A percentile compares a stretch with the other conserved stretches of the same genome.
phyloP scores from a whole-genome alignment of 345 rosid species.

The Ceriops zippeliana region DNA sequence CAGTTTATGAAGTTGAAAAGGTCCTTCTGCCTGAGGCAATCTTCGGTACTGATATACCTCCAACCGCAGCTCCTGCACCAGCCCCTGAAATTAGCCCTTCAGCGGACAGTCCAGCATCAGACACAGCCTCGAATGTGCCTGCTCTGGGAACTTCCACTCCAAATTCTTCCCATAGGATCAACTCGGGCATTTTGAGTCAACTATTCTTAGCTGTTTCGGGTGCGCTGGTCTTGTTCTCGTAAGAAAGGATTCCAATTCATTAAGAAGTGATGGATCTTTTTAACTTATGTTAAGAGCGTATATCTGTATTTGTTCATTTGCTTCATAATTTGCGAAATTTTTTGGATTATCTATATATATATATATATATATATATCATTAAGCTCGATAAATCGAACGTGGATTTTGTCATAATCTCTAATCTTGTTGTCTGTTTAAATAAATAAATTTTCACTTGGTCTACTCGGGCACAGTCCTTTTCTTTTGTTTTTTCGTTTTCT shows the following conservation, averaged over 20 bases:
- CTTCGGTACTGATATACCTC: conserved; percentile 88
- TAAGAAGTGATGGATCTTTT: background rate
- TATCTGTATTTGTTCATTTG: conserved; percentile 19
- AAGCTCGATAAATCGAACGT: background rate
- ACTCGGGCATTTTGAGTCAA: conserved; percentile 31
- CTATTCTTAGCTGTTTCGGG: conserved; percentile 41
- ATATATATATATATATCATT: background rate
- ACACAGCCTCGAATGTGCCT: conserved; percentile 16
- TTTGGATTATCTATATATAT: conserved; percentile 20
- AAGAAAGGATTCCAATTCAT: conserved; percentile 18
- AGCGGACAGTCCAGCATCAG: conserved; percentile 65
- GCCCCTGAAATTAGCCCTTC: conserved; percentile 59
- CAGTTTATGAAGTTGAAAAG: conserved; percentile 70
- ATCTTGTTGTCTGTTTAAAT: background rate
- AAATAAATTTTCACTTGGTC: background rate
- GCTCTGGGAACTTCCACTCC: conserved; percentile 17
- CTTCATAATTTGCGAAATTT: conserved; percentile 22
- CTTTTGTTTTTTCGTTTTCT: background rate
- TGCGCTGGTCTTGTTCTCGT: conserved; percentile 48
- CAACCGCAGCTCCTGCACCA: conserved; percentile 82
- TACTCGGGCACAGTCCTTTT: conserved; percentile 9
- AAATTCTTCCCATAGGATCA: conserved; percentile 41
- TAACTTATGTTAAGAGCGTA: conserved; percentile 10
- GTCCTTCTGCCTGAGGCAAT: conserved; percentile 84
- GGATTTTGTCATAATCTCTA: background rate